phyloP scores from a whole-genome alignment of 2,329 filamentous ascomycete species.

The Aspergillus tamarii region DNA sequence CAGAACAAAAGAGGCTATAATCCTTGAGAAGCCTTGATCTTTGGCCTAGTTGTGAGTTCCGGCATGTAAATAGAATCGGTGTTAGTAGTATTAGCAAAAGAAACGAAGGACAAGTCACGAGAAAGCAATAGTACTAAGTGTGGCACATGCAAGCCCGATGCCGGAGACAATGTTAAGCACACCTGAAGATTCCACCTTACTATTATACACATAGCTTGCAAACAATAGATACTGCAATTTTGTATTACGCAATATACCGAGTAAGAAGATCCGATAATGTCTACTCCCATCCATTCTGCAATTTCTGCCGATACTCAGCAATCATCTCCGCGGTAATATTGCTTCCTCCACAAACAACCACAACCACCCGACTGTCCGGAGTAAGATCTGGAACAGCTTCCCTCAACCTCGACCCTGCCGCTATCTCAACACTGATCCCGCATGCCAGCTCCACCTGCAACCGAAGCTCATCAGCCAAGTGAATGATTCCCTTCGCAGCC shows the following conservation, averaged over 20 bases:
- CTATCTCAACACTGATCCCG: conserved; percentile 69
- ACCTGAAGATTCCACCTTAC: not conserved
- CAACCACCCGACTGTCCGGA: conserved; percentile 38
- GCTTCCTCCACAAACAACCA: conserved; percentile 49
- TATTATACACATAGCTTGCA: not conserved
- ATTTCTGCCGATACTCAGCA: conserved; percentile 51
- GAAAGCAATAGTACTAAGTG: no score
- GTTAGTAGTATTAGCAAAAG: no score
- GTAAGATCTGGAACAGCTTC: conserved; percentile 30
- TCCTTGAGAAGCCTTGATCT: no score
- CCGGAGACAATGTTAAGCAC: not conserved
- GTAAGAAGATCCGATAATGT: not conserved
- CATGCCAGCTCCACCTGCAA: conserved; percentile 81
- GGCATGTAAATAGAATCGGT: no score
- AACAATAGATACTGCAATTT: not conserved
- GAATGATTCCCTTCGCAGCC: conserved; percentile 73
- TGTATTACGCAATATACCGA: not conserved
- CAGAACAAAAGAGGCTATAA: no score
- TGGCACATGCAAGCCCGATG: not conserved
- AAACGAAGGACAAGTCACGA: no score
- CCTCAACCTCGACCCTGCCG: conserved; percentile 26
- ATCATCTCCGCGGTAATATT: conserved; percentile 57
- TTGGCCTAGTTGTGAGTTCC: no score
- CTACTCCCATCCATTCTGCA: conserved; percentile 35
- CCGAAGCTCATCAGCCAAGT: conserved; percentile 76